These are phyloP conservation scores for Rhodamnia rubescens DNA, from an alignment of 345 rosid genomes.

Conservation along the genomic window DNA sequence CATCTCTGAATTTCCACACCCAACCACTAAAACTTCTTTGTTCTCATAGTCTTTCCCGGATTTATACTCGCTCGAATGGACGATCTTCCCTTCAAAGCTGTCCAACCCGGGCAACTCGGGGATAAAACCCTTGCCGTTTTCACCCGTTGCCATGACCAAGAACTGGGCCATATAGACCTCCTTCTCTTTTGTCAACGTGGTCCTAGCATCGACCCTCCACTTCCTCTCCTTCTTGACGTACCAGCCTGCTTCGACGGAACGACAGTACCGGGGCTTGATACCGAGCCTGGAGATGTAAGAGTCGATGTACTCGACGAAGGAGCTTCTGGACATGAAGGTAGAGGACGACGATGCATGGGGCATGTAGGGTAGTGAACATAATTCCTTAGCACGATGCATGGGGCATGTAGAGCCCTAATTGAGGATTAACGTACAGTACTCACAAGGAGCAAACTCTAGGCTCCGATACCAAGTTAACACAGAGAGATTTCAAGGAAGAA, in stretches of 20 bases:
- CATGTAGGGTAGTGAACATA: constrained; percentile 12
- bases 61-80: constrained; percentile 6
- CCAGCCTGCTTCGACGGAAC: background rate
- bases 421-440: no score
- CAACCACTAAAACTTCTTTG: constrained; percentile 9
- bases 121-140: constrained; percentile 6
- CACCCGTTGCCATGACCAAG: constrained; percentile 12
- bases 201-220: constrained; percentile 3
- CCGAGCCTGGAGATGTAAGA: background rate
- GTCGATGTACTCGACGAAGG: constrained; percentile 5
- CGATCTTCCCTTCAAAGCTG: background rate
- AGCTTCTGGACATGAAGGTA: background rate
- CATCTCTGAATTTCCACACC: constrained; percentile 21
- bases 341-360: background rate
- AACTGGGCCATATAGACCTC: constrained; percentile 3
- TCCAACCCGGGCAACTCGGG: constrained; percentile 4
- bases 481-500: no score
- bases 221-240: background rate
- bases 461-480: no score
- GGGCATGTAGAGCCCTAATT: no score
- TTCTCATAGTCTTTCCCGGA: background rate
- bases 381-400: no score
- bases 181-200: background rate
- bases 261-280: background rate
- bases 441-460: no score